These are phyloP conservation scores for Beverwykella pulmonaria DNA, from an alignment of 495 filamentous ascomycete genomes.

Conservation along the genomic window DNA sequence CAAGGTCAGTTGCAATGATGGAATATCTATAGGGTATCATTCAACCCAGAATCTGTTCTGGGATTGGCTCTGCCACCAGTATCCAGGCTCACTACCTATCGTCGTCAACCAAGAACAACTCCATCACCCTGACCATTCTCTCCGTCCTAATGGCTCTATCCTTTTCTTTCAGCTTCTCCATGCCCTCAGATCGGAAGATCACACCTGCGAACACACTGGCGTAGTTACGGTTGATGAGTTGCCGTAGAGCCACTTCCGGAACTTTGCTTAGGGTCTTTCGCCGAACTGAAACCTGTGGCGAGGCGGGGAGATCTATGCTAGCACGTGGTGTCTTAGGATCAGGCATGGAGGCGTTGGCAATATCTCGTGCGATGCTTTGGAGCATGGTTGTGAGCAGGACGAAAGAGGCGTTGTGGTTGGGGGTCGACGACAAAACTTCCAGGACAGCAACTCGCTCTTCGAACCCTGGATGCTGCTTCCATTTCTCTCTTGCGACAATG, in stretches of 20 bases:
- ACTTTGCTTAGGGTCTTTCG: conserved; percentile 37
- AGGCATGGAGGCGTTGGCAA: conserved; percentile 30
- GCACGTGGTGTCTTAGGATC: conserved; percentile 30
- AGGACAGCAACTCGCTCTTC: conserved; percentile 69
- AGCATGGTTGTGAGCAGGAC: conserved; percentile 84
- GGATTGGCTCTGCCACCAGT: not conserved
- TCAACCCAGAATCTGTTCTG: not conserved
- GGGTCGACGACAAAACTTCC: conserved; percentile 69
- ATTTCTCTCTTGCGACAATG: conserved; percentile 56
- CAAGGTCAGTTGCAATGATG: too few relatives aligned
- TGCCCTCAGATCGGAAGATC: conserved; percentile 22
- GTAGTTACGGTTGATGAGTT: conserved; percentile 38
- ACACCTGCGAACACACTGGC: conserved; percentile 38
- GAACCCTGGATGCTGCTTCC: conserved; percentile 55
- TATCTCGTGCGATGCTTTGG: conserved; percentile 40
- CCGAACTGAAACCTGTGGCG: conserved; percentile 30
- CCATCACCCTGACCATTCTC: conserved; percentile 34
- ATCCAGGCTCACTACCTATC: not conserved
- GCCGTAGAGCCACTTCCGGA: conserved; percentile 38
- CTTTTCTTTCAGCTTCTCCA: conserved; percentile 31
- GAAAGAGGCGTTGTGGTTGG: conserved; percentile 81
- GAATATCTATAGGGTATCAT: not conserved
- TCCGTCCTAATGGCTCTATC: conserved; percentile 29
- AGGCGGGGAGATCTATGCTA: conserved; percentile 34
- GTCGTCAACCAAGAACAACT: conserved; percentile 33